Base-by-base conservation (phyloP, 1,139 yeast genomes). In the Hemisphaericaspora xylofermentans region DNA sequence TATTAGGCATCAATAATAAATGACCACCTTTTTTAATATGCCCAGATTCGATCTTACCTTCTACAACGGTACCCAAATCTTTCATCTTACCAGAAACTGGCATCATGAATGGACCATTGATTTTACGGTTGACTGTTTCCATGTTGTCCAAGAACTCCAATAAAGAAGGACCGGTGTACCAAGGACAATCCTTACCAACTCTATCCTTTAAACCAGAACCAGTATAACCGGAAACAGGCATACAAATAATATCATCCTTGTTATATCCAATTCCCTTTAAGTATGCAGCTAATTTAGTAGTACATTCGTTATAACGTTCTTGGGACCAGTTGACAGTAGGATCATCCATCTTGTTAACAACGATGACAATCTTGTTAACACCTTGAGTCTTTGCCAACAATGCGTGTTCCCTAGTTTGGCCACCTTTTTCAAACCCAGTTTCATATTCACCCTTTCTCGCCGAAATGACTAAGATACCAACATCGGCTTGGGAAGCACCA, bases 381-480 rank as follows among this genome's bases (percentile, higher is more conserved):
- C 98, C 98, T 69, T 93, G 96, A 46, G 97, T 93, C 78, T 88
- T 93, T 53, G 98, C 98, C 65, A 93, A 78, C 52, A 93, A 76
- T 35, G 98, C 98, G 65, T 93, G 98, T 76, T 93, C 98, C 73
- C 98, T 84, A 49, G 98, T 91, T 73, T 93, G 98, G 53, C 98
- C 98, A 57, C 98, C 98, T 74, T 91, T 88, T 75, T 94, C 98
- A 64, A 93, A 93, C 51, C 98, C 98, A 48, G 98, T 94, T 74
- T 93, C 98, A 71, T 91, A 93, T 68, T 93, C 98, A 70, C 98
- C 98, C 72, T 89, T 89, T 78, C 98, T 88, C 47, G 98, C 98
- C 53, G 96, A 88, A 57, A 93, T 93, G 44, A 93, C 98, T 63
- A 93, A 80, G 54, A 93, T 82, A 68, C 98, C 98, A 49, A 93